These are phyloP conservation scores for Alternaria arborescens DNA, from an alignment of 2,329 filamentous ascomycete genomes.

Conservation along the genomic window DNA sequence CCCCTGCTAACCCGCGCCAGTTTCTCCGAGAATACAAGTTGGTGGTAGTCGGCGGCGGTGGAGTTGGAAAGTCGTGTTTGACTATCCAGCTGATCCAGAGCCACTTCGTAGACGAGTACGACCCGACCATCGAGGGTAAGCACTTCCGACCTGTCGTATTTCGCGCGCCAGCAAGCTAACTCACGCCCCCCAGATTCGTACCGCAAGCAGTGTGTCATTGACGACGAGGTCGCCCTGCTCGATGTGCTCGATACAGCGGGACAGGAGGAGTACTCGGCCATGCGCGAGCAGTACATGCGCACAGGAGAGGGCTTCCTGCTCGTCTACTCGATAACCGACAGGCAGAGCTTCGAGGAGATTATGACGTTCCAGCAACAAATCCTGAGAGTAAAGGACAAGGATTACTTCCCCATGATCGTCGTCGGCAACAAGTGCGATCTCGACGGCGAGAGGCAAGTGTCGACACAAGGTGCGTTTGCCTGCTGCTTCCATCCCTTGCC, in stretches of 20 bases:
- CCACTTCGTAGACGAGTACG: constrained; percentile 99
- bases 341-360: constrained; percentile 98
- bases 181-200: constrained; percentile 78
- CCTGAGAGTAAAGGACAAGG: constrained; percentile 97
- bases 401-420: constrained; percentile 99
- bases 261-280: constrained; percentile 98
- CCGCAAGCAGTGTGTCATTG: constrained; percentile 99
- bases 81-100: constrained; percentile 85
- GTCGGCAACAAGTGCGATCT: constrained; percentile 99
- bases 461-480: constrained; percentile 78
- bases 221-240: constrained; percentile 96
- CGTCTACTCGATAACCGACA: constrained; percentile 97
- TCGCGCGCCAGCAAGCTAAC: constrained; percentile 18
- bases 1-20: constrained; percentile 47
- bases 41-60: constrained; percentile 96
- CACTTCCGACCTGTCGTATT: constrained; percentile 12
- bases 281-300: constrained; percentile 99
- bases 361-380: constrained; percentile 99
- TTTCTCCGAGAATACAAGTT: constrained; percentile 65
- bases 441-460: constrained; percentile 89
- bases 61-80: constrained; percentile 98
- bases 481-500: constrained; percentile 2
- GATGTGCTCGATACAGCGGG: constrained; percentile 98
- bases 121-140: constrained; percentile 97
- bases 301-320: constrained; percentile 97